Conservation (phyloP, 2,329 filamentous ascomycete genomes). For the Tolypocladium endophyticum region DNA sequence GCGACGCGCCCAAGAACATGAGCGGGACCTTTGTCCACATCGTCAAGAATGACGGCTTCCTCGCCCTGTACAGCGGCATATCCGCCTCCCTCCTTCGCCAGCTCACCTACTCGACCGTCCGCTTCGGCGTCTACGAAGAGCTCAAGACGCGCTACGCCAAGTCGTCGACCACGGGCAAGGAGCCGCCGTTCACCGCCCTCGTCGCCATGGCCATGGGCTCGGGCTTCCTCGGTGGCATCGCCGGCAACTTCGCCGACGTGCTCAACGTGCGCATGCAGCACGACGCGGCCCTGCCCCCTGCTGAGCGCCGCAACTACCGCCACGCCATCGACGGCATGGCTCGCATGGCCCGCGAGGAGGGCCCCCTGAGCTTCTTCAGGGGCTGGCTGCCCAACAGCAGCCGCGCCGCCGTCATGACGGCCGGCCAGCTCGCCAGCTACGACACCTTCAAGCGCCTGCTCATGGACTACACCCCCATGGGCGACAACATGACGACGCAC, state of each 20-base stretch:
- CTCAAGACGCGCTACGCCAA: constrained; percentile 57
- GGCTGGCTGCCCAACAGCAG: constrained; percentile 77
- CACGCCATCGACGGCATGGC: constrained; percentile 79
- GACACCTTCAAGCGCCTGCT: constrained; percentile 69
- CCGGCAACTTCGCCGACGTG: constrained; percentile 90
- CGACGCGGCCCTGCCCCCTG: constrained; percentile 63
- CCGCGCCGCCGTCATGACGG: constrained; percentile 80
- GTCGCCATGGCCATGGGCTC: constrained; percentile 74
- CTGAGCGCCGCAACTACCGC: constrained; percentile 75
- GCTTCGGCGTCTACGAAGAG: constrained; percentile 94
- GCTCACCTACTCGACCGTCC: constrained; percentile 89
- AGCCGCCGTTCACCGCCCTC: constrained; percentile 64
- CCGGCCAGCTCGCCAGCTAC: constrained; percentile 73
- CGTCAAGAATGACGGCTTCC: constrained; percentile 61
- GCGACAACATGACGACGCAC: constrained; percentile 64
- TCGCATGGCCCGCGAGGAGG: constrained; percentile 82
- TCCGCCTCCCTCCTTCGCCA: constrained; percentile 89
- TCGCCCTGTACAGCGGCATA: constrained; percentile 80
- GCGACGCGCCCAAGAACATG: constrained; percentile 72
- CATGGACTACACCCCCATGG: constrained; percentile 54
- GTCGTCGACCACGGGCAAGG: constrained; percentile 30
- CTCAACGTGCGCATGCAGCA: constrained; percentile 98
- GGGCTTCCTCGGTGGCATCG: constrained; percentile 79
- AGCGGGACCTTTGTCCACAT: constrained; percentile 77
- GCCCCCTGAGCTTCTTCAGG: constrained; percentile 64